A percentile compares a stretch with the other conserved stretches of the same genome.
phyloP scores from a whole-genome alignment of 1,284 basidiomycete species.

The Trametes sp. region DNA sequence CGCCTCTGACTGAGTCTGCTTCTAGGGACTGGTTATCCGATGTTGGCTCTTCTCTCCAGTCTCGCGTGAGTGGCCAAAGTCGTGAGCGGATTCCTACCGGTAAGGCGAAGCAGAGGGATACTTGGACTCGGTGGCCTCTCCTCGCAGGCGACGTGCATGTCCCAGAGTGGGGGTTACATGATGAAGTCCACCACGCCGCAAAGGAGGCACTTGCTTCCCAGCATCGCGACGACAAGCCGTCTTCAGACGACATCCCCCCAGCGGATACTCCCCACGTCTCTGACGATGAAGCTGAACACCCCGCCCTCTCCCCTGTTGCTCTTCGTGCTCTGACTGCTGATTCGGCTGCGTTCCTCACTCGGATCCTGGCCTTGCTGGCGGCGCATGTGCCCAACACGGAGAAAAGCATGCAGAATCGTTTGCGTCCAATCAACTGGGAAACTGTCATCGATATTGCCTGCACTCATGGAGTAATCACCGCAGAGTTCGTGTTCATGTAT shows the following conservation, averaged over 20 bases:
- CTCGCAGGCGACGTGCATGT: constrained; percentile 59
- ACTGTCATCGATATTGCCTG: constrained; percentile 54
- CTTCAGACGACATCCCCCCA: too few species aligned
- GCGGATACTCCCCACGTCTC: too few species aligned
- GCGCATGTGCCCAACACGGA: constrained; percentile 54
- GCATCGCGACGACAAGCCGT: too few species aligned
- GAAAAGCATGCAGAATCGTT: constrained; percentile 58
- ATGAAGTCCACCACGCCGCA: constrained; percentile 60
- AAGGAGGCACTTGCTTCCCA: constrained; percentile 37
- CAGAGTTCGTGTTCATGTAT: constrained; percentile 46
- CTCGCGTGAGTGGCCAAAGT: constrained; percentile 11
- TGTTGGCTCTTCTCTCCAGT: constrained; percentile 24
- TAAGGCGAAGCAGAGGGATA: constrained; percentile 41
- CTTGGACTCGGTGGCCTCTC: constrained; percentile 75
- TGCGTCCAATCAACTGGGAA: constrained; percentile 59
- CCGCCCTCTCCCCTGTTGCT: constrained; percentile 35
- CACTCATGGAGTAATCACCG: constrained; percentile 47
- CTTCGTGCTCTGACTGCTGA: constrained; percentile 41
- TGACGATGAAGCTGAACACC: constrained; percentile 45
- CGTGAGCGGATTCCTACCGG: constrained; percentile 37
- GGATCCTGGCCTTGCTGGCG: constrained; percentile 53
- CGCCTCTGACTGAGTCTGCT: constrained; percentile 18
- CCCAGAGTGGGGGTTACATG: constrained; percentile 67
- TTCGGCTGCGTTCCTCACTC: constrained; percentile 51
- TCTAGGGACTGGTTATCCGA: constrained; percentile 9